Evolutionary conservation across 1,284 basidiomycete genomes (phyloP), one percentile per base, ranked within the genome.

Genomic region (Vanrija pseudolonga): DNA sequence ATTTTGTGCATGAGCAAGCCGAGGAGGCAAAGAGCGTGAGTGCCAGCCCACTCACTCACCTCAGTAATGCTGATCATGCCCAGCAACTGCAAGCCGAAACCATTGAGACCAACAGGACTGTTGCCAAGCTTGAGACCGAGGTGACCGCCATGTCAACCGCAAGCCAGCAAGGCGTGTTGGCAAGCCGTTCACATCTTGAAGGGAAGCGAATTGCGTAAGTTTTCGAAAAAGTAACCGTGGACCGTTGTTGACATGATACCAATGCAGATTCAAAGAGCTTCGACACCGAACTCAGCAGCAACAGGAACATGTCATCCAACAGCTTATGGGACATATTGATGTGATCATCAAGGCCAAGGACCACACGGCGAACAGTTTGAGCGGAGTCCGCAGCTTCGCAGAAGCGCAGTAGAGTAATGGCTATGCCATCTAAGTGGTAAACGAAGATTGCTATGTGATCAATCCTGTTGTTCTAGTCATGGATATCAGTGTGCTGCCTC

Each of bases 1-100:
- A 67, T 50, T 60, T 70, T 24, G 62, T 71, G 9, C 60, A 68
- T 17, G 85, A 88, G 45, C 84, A 90, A 67, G 87, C 88, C 0
- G 88, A 91, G 58, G 84, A 86, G 57, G 77, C 87, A 42, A 84
- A 87, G 70, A 83, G 85, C 67, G 89, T 89, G 58, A 65, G 84
- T 79, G 15, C 45, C 40, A 3, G 36, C 55, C 26, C 6, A 12
- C 32, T 32, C 32, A 4, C 32, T 32, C 32, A 4, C 4, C 14
- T 15, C 32, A 32, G 32, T 15, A 32, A 2, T 32, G 45, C 50
- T 50, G 20, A 47, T 28, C 14, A 18, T 52, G 55, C 36, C 3
- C 62, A 75, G 72, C 60, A 66, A 59, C 45, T 72, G 5, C 60
- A 67, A 20, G 46, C 59, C 11, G 67, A 72, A 39, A 65, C 63